A percentile compares a stretch with the other conserved stretches of the same genome.
Evolutionary conservation across 2,329 filamentous ascomycete genomes (phyloP).

Genomic region (Pseudogymnoascus sp.): DNA sequence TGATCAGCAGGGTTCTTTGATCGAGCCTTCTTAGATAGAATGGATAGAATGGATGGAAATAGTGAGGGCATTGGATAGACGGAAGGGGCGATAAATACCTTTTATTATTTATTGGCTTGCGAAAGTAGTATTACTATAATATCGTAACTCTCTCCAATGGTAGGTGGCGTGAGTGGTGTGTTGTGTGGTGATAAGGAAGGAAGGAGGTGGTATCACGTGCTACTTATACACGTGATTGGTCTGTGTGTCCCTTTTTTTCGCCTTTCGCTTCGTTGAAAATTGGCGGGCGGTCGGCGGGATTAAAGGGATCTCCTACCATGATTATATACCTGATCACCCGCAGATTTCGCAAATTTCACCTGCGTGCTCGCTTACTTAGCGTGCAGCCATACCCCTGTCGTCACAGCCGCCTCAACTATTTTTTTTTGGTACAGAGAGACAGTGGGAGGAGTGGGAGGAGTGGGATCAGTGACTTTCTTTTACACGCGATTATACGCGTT

Average conservation of each 20-base stretch:
- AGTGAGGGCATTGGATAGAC: no score
- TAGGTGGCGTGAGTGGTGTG: background rate
- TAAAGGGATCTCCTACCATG: conserved; percentile 1
- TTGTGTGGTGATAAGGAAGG: background rate
- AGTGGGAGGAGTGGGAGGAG: background rate
- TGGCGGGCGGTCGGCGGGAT: conserved; percentile 8
- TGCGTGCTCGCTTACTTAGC: conserved; percentile 8
- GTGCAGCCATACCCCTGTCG: conserved; percentile 8
- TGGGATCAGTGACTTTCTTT: background rate
- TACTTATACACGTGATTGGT: background rate
- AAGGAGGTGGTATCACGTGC: background rate
- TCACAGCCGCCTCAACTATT: conserved; percentile 9
- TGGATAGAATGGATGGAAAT: background rate
- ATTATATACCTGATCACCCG: conserved; percentile 9
- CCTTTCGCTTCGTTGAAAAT: conserved; percentile 2
- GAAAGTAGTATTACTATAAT: background rate
- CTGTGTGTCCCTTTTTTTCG: background rate
- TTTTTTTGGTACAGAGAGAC: background rate
- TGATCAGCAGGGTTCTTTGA: conserved; percentile 1
- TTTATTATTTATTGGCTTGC: background rate
- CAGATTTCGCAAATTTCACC: conserved; percentile 10
- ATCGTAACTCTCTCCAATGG: background rate
- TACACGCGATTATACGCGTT: conserved; percentile 4
- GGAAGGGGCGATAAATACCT: background rate
- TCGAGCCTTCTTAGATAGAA: background rate